These are phyloP conservation scores for Alnus rubra DNA, from an alignment of 306 rosid species.

Conservation along the genomic window DNA sequence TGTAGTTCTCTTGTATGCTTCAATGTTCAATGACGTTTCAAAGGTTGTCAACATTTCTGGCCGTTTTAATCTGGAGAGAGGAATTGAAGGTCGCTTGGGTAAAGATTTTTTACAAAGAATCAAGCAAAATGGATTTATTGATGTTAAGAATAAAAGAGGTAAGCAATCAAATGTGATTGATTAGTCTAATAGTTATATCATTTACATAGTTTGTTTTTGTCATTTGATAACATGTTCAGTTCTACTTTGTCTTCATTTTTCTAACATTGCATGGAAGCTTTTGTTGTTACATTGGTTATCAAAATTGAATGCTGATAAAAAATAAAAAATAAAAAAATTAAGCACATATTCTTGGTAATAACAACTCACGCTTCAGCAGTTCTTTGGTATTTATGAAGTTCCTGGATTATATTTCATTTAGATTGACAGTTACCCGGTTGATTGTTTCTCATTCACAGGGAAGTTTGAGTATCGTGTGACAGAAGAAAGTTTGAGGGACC, in stretches of 20 bases:
- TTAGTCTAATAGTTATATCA: neutral
- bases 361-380: neutral
- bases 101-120: conserved; percentile 67
- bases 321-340: neutral
- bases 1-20: conserved; percentile 76
- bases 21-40: conserved; percentile 64
- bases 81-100: conserved; percentile 88
- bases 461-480: conserved; percentile 63
- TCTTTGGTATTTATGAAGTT: neutral
- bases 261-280: conserved; percentile 10
- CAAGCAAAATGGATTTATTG: conserved; percentile 75
- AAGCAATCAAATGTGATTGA: conserved; percentile 26
- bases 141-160: conserved; percentile 79
- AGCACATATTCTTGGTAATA: neutral
- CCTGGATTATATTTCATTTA: conserved; percentile 4
- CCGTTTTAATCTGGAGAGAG: conserved; percentile 71
- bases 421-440: conserved; percentile 10
- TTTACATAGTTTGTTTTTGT: conserved; percentile 12
- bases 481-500: conserved; percentile 85
- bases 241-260: conserved; percentile 5
- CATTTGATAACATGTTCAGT: conserved; percentile 10
- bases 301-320: neutral
- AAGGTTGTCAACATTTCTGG: conserved; percentile 80
- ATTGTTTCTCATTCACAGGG: conserved; percentile 40
- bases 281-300: conserved; percentile 11